A percentile compares a stretch with the other conserved stretches of the same genome.
phyloP scores from a whole-genome alignment of 305 asterid species.

The Withania somnifera region DNA sequence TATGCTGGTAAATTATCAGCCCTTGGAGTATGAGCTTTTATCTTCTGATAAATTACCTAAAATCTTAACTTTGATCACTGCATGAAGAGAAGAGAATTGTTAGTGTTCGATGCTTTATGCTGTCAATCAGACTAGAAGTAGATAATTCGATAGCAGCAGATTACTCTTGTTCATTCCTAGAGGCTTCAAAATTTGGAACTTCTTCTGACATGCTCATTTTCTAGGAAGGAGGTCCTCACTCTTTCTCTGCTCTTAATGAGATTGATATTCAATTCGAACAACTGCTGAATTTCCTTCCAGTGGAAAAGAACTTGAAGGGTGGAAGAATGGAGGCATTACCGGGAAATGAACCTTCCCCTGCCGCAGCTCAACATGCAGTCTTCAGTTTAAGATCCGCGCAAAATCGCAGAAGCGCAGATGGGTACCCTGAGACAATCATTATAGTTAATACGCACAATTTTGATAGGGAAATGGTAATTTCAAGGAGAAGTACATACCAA shows the following conservation, averaged over 20 bases:
- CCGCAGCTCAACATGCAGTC: constrained; percentile 30
- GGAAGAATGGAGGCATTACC: constrained; percentile 27
- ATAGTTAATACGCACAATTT: constrained; percentile 80
- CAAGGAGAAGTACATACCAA: constrained; percentile 90
- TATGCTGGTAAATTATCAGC: background rate
- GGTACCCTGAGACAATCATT: constrained; percentile 36
- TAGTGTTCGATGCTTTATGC: background rate
- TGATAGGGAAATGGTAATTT: constrained; percentile 79
- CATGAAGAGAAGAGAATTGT: background rate
- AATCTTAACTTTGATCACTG: background rate
- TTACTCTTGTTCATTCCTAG: background rate
- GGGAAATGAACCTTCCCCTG: constrained; percentile 31
- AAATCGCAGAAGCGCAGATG: constrained; percentile 29
- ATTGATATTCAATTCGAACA: constrained; percentile 39
- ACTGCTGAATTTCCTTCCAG: constrained; percentile 41
- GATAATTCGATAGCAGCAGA: background rate
- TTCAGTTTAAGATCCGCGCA: constrained; percentile 36
- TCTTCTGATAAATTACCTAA: background rate
- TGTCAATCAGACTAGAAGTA: background rate
- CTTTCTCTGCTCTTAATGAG: constrained; percentile 23
- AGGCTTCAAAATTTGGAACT: background rate
- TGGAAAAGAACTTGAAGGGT: constrained; percentile 31
- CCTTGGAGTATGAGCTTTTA: background rate
- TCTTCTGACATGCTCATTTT: constrained; percentile 10
- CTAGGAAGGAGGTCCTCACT: constrained; percentile 40